Percentiles rank a stretch among this genome's conserved stretches.
phyloP scores from a whole-genome alignment of 2,329 filamentous ascomycete species.

The Trichophyton simii region DNA sequence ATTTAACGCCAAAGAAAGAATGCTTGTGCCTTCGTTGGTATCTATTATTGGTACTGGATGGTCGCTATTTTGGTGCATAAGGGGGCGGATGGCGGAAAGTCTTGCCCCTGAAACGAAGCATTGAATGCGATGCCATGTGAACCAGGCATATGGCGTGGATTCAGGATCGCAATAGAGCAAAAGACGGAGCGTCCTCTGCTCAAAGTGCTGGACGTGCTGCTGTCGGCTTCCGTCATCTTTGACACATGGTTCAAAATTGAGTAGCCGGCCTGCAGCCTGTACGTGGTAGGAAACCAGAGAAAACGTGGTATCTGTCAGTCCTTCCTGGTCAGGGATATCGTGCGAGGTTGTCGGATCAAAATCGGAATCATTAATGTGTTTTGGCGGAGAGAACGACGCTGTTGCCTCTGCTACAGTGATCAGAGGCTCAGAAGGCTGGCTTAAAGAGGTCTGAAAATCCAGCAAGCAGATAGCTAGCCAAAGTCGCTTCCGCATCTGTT shows the following conservation, averaged over 20 bases:
- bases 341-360: neutral
- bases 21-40: neutral
- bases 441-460: neutral
- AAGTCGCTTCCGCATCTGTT: neutral
- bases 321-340: neutral
- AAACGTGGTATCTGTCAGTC: neutral
- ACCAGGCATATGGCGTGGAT: neutral
- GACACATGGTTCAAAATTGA: neutral
- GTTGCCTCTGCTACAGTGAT: neutral
- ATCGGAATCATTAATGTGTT: neutral
- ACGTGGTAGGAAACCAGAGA: neutral
- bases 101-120: neutral
- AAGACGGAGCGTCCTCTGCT: neutral
- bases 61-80: neutral
- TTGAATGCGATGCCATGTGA: neutral
- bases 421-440: neutral
- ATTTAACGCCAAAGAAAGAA: neutral
- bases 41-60: neutral
- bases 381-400: neutral
- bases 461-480: neutral
- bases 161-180: neutral
- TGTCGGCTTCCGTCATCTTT: neutral
- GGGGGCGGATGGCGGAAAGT: neutral
- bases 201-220: neutral
- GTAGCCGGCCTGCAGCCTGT: neutral